Evolutionary conservation across 2,329 filamentous ascomycete genomes (phyloP).

Genomic region (Hymenotorrendiella dingleyae): DNA sequence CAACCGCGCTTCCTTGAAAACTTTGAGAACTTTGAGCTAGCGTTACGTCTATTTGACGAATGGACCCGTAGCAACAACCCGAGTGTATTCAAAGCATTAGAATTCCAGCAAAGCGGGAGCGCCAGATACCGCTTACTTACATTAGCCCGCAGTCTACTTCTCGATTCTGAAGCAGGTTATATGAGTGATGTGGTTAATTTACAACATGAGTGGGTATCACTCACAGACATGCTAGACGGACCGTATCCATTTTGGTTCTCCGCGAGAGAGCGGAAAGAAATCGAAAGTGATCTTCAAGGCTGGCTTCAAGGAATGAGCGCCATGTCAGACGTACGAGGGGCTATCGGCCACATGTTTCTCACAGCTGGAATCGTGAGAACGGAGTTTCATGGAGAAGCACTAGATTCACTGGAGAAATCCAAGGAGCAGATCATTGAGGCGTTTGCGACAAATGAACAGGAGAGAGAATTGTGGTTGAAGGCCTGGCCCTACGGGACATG

Average conservation of each 20-base stretch:
- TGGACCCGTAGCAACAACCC: constrained; percentile 7
- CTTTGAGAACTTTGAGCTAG: constrained; percentile 30
- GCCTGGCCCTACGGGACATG: constrained; percentile 16
- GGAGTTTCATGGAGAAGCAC: constrained; percentile 12
- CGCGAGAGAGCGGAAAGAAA: constrained; percentile 4
- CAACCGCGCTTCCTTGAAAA: constrained; percentile 18
- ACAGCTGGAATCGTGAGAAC: constrained; percentile 12
- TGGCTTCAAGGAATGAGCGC: constrained; percentile 8
- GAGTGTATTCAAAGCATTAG: constrained; percentile 10
- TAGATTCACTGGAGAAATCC: constrained; percentile 13
- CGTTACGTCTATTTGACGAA: constrained; percentile 12
- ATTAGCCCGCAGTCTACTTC: constrained; percentile 8
- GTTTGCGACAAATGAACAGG: constrained; percentile 13
- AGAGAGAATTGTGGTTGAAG: constrained; percentile 11
- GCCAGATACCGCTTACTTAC: constrained; percentile 8
- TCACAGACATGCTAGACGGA: constrained; percentile 3
- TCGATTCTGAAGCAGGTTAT: constrained; percentile 14
- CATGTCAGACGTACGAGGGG: constrained; percentile 6
- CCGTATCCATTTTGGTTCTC: constrained; percentile 14
- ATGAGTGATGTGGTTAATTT: constrained; percentile 10
- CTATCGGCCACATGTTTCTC: constrained; percentile 12
- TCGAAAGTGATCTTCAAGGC: constrained; percentile 8
- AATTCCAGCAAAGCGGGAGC: constrained; percentile 13
- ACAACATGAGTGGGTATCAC: constrained; percentile 7
- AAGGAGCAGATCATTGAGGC: constrained; percentile 14